Evolutionary conservation across 306 rosid species (phyloP).

Genomic region (Vicia faba): DNA sequence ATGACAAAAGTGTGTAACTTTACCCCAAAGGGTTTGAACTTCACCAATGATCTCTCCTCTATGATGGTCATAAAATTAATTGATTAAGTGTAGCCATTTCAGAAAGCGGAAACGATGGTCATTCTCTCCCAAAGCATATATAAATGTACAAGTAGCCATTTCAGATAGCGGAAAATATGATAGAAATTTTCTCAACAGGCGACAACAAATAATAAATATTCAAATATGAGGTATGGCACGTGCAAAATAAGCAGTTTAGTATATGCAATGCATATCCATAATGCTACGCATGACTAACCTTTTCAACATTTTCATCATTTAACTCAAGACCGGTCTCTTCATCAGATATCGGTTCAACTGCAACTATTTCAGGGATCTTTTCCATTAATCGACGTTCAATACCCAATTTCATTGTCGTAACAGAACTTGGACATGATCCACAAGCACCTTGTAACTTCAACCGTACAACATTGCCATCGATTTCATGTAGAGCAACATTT

Average conservation of each 20-base stretch:
- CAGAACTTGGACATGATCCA: conserved; percentile 95
- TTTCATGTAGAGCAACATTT: conserved; percentile 87
- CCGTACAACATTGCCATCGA: conserved; percentile 86
- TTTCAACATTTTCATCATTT: conserved; percentile 82
- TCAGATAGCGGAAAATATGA: not conserved
- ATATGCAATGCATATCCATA: conserved; percentile 15
- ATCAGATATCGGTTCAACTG: conserved; percentile 86
- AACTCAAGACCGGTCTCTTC: conserved; percentile 87
- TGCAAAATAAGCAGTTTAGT: conserved; percentile 7
- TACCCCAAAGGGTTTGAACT: not conserved
- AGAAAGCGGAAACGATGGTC: not conserved
- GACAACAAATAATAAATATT: not conserved
- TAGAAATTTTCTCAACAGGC: not conserved
- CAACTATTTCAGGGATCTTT: conserved; percentile 90
- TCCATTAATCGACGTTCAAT: conserved; percentile 93
- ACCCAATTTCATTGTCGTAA: conserved; percentile 94
- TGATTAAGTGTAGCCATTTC: no score
- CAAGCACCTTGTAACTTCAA: conserved; percentile 98
- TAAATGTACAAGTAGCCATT: not conserved
- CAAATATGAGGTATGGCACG: not conserved
- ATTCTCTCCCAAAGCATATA: not conserved
- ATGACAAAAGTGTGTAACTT: not conserved
- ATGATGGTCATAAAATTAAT: not conserved
- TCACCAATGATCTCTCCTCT: not conserved
- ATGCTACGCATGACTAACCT: conserved; percentile 51